Evolutionary conservation across 768 basidiomycete species (phyloP).

Genomic region (Lactarius sp.): DNA sequence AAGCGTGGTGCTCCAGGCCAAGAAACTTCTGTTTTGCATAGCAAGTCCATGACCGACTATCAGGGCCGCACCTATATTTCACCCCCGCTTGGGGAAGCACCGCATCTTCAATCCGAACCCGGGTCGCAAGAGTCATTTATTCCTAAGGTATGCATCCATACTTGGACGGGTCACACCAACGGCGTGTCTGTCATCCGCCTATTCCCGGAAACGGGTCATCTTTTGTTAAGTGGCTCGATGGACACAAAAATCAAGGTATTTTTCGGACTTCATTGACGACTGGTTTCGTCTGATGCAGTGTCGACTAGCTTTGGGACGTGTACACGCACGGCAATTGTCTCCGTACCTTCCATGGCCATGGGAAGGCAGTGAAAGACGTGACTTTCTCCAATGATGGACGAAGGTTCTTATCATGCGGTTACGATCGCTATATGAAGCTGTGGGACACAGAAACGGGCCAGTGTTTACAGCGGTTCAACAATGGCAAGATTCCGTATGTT

Average conservation of each 20-base stretch:
- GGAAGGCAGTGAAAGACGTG: conserved; percentile 94
- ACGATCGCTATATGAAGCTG: conserved; percentile 96
- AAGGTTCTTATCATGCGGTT: conserved; percentile 86
- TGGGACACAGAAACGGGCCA: conserved; percentile 99
- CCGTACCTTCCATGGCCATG: conserved; percentile 95
- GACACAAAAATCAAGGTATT: conserved; percentile 96
- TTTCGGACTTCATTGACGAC: not conserved
- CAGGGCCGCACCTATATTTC: conserved; percentile 98
- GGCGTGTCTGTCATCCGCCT: conserved; percentile 91
- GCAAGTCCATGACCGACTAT: conserved; percentile 94
- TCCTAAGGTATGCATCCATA: conserved; percentile 93
- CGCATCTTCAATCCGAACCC: conserved; percentile 70
- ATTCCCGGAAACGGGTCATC: conserved; percentile 90
- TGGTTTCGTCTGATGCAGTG: not conserved
- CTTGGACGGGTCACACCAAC: conserved; percentile 97
- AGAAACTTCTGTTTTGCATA: conserved; percentile 94
- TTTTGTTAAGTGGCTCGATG: conserved; percentile 92
- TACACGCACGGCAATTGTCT: conserved; percentile 96
- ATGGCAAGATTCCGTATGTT: conserved; percentile 96
- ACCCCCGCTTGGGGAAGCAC: conserved; percentile 83
- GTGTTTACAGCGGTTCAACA: conserved; percentile 93
- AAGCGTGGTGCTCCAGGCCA: conserved; percentile 78
- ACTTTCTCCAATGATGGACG: conserved; percentile 92
- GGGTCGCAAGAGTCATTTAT: conserved; percentile 90
- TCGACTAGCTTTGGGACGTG: conserved; percentile 85